phyloP scores from a whole-genome alignment of 2,329 filamentous ascomycete genomes.

The Chalaropsis ovoidea region DNA sequence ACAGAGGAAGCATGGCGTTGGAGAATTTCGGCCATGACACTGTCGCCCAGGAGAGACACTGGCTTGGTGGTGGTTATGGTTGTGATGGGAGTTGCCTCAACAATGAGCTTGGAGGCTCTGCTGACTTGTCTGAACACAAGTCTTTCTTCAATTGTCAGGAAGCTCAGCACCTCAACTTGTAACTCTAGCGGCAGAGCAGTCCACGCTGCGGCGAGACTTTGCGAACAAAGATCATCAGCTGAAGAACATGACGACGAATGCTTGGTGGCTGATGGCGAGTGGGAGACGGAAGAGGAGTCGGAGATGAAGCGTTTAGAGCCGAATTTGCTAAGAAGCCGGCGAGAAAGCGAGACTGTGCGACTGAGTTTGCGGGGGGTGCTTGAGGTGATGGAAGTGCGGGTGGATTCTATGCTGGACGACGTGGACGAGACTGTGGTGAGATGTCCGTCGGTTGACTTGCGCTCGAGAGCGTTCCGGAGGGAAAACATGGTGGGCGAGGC shows the following conservation, averaged over 20 bases:
- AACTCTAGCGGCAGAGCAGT: not conserved
- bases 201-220: not conserved
- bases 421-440: not conserved
- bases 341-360: not conserved
- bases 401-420: not conserved
- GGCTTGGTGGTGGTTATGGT: not conserved
- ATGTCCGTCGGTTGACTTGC: not conserved
- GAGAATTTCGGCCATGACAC: not conserved
- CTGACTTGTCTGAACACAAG: not conserved
- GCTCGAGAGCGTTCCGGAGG: not conserved
- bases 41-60: not conserved
- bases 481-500: not conserved
- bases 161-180: not conserved
- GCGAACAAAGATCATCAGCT: not conserved
- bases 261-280: not conserved
- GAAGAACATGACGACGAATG: not conserved
- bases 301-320: not conserved
- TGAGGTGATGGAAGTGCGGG: not conserved
- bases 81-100: constrained; percentile 7
- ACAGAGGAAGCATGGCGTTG: constrained; percentile 6
- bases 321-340: not conserved
- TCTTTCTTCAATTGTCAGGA: not conserved
- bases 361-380: not conserved
- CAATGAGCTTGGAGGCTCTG: not conserved
- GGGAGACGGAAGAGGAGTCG: not conserved